A percentile compares a stretch with the other conserved stretches of the same genome.
Conservation (phyloP, 768 basidiomycete species). For the Lactifluus hygrophoroides region DNA sequence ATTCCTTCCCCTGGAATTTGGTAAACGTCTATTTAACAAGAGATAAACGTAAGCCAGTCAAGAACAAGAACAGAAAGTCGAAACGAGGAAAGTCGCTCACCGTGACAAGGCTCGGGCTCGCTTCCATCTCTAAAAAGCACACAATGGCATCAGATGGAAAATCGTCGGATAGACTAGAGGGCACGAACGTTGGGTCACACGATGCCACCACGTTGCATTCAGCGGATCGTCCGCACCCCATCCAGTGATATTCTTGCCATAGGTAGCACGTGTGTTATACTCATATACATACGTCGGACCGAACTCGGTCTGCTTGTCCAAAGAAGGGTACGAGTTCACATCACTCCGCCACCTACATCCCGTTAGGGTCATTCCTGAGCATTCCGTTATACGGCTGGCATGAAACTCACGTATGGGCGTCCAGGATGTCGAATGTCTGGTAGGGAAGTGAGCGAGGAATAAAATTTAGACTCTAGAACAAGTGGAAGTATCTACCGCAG, state of each 20-base stretch:
- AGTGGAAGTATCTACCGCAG: conserved; percentile 39
- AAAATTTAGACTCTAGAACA: not conserved
- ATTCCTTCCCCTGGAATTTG: conserved; percentile 63
- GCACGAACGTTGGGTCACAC: conserved; percentile 59
- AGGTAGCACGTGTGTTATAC: conserved; percentile 62
- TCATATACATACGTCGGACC: conserved; percentile 59
- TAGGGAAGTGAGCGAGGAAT: not conserved
- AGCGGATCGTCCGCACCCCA: conserved; percentile 61
- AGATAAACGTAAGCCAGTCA: not conserved
- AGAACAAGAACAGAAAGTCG: not conserved
- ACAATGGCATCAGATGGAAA: not conserved
- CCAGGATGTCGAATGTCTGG: conserved; percentile 70
- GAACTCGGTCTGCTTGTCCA: conserved; percentile 45
- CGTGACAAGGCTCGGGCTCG: conserved; percentile 46
- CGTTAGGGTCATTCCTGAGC: not conserved
- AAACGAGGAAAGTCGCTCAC: conserved; percentile 27
- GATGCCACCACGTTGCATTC: conserved; percentile 81
- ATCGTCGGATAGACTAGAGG: not conserved
- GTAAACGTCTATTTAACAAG: conserved; percentile 45
- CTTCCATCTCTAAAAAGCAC: conserved; percentile 46
- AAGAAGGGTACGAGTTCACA: conserved; percentile 47
- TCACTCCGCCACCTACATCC: conserved; percentile 51
- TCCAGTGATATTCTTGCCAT: conserved; percentile 42
- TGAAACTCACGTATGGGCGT: conserved; percentile 63
- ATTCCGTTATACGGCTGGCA: not conserved